Evolutionary conservation across 176 grass and related monocot genomes (phyloP).

Genomic region (Triticum turgidum): DNA sequence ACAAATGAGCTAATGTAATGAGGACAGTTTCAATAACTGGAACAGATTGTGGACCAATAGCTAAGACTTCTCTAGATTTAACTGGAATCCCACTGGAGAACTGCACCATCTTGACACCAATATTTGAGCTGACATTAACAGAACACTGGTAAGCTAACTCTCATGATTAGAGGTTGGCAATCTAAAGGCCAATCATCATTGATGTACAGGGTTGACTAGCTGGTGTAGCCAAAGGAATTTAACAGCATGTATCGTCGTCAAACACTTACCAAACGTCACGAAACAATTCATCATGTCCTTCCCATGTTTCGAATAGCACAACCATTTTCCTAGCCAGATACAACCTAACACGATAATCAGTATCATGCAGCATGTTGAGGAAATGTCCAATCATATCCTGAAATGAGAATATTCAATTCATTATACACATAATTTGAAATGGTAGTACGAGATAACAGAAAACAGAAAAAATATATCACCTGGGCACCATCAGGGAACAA

Average conservation of each 20-base stretch:
- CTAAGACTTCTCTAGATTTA: conserved; percentile 70
- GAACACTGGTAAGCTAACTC: conserved; percentile 12
- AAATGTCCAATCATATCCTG: conserved; percentile 80
- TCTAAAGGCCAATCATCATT: conserved; percentile 24
- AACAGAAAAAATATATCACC: conserved; percentile 44
- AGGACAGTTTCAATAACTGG: conserved; percentile 70
- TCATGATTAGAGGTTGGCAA: not conserved
- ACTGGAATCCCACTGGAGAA: conserved; percentile 54
- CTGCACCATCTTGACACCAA: conserved; percentile 77
- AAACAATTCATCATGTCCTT: conserved; percentile 88
- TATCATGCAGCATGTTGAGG: conserved; percentile 90
- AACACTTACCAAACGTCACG: conserved; percentile 75
- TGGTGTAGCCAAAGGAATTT: not conserved
- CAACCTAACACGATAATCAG: conserved; percentile 90
- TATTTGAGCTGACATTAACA: conserved; percentile 60
- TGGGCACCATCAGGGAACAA: conserved; percentile 71
- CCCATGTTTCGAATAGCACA: conserved; percentile 91
- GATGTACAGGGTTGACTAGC: not conserved
- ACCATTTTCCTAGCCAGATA: conserved; percentile 78
- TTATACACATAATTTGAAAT: conserved; percentile 22
- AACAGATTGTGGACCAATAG: conserved; percentile 51
- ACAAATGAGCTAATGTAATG: conserved; percentile 75
- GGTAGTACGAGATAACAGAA: conserved; percentile 4
- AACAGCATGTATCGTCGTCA: not conserved
- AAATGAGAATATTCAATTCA: conserved; percentile 31